Evolutionary conservation across 129 eudicot genomes (phyloP), one percentile per base, ranked within the genome.

Genomic region (Helichrysum umbraculigerum): DNA sequence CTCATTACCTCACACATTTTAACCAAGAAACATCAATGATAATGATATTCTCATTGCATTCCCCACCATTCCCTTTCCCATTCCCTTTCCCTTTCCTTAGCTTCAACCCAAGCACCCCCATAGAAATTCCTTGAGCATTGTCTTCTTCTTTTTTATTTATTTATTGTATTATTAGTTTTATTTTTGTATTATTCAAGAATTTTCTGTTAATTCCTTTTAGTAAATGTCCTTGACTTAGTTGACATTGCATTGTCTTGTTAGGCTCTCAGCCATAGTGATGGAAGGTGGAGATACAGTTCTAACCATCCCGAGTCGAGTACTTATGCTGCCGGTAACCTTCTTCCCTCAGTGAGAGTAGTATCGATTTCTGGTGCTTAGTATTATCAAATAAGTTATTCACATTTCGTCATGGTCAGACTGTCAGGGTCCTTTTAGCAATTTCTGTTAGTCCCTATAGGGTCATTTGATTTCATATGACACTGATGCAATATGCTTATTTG

Each of bases 181-280:
- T n/a, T 47, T 47, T 11, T 12, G 12, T 17, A 47, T 47, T 12
- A 47, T 47, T 0, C 33, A 29, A 50, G 14, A 44, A 5, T 74
- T n/a, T 67, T 56, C 29, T 17, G 56, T 74, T 76, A 70, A 65
- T 63, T 60, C 28, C 4, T 17, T 79, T 61, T 58, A 44, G 39
- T 47, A 28, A 62, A 54, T 78, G 64, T 39, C 17, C 0, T 5
- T 12, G 54, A 47, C 39, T 72, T 59, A 82, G 33, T 33, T 84
- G 83, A 59, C 75, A 41, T 68, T 16, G 11, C 25, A 57, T 70
- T 74, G 22, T 65, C n/a, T 47, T 47, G 17, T 47, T 83, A 91
- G 97, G 88, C 91, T 66, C 97, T 91, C 34, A 83, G 93, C 79
- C 97, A 91, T 76, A 91, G 93, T 81, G 97, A 94, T 91, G 98